Base-by-base conservation (phyloP, 2,329 filamentous ascomycete species). In the Botrytis paeoniae region DNA sequence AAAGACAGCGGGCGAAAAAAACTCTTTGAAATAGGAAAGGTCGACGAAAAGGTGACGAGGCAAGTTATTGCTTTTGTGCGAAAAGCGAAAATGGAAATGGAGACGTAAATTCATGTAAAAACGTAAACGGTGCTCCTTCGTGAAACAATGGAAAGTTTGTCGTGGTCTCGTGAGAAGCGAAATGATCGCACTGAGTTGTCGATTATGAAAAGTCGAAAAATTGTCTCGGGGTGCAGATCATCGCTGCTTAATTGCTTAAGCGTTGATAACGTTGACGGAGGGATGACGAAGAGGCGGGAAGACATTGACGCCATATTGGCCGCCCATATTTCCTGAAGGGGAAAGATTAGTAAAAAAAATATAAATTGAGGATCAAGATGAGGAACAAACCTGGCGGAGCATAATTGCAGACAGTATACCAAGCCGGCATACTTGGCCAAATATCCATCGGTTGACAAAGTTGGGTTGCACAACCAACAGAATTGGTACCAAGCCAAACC, bases 391-490 rank as follows among this genome's bases (percentile, higher is more conserved):
- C 70, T 69, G 54, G 54, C 9, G 70, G 70, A 37, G 48, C 82
- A 86, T 97, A 97, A 87, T 97, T 95, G 91, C 94, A 97, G 78
- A 97, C 93, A 43, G 92, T 95, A 85, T 89, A 94, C 83, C 88
- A 90, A 37, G 90, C 83, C 9, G 62, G 63, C 51, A 71, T 4
- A 82, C 74, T 76, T 41, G 80, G 75, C 39, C 70, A 73, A n/a
- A 77, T 74, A 48, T 83, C 86, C 71, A 87, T 86, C 43, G 83
- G 78, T 9, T 82, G 77, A 83, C 90, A 92, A 80, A 84, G 82
- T 73, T 85, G 80, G 37, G 84, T 87, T 69, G 84, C 85, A 80
- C 92, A 94, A 74, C 90, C 92, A 57, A 93, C 84, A 57, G 85
- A 76, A 35, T 83, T 87, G 71, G 90, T 89, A 32, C 76, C 82